phyloP scores from a whole-genome alignment of 2,329 filamentous ascomycete genomes.

The Botrytis hyacinthi region DNA sequence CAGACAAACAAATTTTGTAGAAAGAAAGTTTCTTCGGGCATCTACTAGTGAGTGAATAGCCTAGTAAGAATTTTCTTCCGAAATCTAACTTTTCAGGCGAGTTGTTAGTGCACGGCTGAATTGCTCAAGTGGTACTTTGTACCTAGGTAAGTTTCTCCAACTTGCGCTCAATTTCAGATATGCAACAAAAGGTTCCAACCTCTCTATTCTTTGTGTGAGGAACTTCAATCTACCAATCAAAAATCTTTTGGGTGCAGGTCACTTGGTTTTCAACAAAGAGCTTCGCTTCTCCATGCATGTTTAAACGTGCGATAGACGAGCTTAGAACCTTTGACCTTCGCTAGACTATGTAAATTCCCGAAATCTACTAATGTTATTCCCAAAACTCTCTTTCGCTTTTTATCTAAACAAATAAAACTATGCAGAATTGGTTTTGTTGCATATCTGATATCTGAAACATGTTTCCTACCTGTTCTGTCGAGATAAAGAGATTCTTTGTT shows the following conservation, averaged over 20 bases:
- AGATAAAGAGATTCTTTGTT: slow-evolving; percentile 3
- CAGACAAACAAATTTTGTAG: too few relatives aligned
- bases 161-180: slow-evolving; percentile 1
- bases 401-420: background rate
- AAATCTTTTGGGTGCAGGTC: background rate
- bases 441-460: slow-evolving; percentile 20
- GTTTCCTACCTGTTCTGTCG: background rate
- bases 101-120: background rate
- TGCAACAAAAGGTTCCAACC: background rate
- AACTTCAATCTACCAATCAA: background rate
- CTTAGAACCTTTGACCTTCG: too few relatives aligned
- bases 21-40: background rate
- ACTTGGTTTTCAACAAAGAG: background rate
- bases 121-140: background rate
- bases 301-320: background rate
- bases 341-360: background rate
- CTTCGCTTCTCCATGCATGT: background rate
- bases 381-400: background rate
- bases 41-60: background rate
- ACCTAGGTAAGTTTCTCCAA: background rate
- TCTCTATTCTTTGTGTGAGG: background rate
- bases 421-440: background rate
- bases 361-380: background rate
- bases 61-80: background rate
- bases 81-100: background rate